These are phyloP conservation scores for Dactylellina parvicollis DNA, from an alignment of 2,329 filamentous ascomycete species.

Conservation along the genomic window DNA sequence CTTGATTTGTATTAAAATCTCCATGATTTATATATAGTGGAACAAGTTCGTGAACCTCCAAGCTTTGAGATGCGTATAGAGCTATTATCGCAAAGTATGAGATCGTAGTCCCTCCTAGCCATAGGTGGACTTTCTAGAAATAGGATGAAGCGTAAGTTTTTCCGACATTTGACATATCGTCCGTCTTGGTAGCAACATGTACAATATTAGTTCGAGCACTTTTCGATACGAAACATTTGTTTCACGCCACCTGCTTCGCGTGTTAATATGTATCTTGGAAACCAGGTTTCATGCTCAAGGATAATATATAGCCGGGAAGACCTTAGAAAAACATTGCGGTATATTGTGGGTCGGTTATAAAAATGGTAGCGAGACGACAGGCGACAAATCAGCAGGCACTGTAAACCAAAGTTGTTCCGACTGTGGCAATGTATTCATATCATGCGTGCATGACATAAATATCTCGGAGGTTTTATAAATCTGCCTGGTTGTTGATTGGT, in stretches of 20 bases:
- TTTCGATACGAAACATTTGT: too few relatives aligned
- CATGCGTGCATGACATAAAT: not conserved
- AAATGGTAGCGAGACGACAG: too few relatives aligned
- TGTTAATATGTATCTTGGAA: too few relatives aligned
- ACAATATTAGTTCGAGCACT: not conserved
- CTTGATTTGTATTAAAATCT: too few relatives aligned
- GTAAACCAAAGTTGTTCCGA: not conserved
- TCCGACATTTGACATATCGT: slow-evolving; percentile 3
- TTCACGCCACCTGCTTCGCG: too few relatives aligned
- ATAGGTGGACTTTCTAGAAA: slow-evolving; percentile 22
- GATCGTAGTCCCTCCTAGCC: not conserved
- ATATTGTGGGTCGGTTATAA: too few relatives aligned
- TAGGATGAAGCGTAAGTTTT: not conserved
- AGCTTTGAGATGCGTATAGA: not conserved
- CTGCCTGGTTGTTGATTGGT: slow-evolving; percentile 5
- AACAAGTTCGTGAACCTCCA: not conserved
- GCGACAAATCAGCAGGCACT: not conserved
- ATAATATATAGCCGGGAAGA: too few relatives aligned
- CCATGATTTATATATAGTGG: too few relatives aligned
- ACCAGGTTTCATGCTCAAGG: too few relatives aligned
- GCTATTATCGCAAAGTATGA: not conserved
- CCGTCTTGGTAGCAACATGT: slow-evolving; percentile 4
- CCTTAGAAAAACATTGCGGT: too few relatives aligned
- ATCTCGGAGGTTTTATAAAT: not conserved
- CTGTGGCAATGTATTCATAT: not conserved